Conservation (phyloP, 2,329 filamentous ascomycete genomes). For the Macrophomina phaseolina region DNA sequence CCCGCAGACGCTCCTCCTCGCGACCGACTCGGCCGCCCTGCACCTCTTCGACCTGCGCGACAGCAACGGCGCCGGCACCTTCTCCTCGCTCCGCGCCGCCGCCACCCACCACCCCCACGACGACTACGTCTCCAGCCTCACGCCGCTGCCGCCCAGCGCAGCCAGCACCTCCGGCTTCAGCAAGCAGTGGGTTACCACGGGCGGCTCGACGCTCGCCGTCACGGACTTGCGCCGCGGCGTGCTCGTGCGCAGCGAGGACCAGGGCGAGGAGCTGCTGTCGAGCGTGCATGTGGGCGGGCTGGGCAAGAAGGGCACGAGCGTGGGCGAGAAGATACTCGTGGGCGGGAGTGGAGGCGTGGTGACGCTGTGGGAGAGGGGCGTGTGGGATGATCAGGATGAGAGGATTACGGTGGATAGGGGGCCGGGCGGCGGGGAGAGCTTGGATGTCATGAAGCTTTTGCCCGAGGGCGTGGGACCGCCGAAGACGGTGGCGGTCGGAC, state of each 20-base stretch:
- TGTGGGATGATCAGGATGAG: slow-evolving; percentile 95
- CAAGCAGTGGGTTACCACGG: slow-evolving; percentile 95
- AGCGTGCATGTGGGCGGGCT: slow-evolving; percentile 79
- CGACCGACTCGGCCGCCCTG: slow-evolving; percentile 86
- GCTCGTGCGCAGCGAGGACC: slow-evolving; percentile 87
- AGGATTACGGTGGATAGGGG: slow-evolving; percentile 74
- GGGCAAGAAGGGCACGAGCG: slow-evolving; percentile 70
- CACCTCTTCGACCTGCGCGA: slow-evolving; percentile 85
- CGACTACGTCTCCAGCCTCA: slow-evolving; percentile 90
- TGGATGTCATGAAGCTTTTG: slow-evolving; percentile 77
- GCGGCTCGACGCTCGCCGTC: slow-evolving; percentile 86
- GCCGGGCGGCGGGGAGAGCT: slow-evolving; percentile 70
- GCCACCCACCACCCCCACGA: slow-evolving; percentile 87
- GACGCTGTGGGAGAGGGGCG: slow-evolving; percentile 91
- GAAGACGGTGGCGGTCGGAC: slow-evolving; percentile 77
- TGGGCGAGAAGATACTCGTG: slow-evolving; percentile 77
- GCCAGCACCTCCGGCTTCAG: slow-evolving; percentile 86
- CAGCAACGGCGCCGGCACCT: slow-evolving; percentile 39
- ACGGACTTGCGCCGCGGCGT: slow-evolving; percentile 88
- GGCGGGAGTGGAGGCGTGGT: slow-evolving; percentile 81
- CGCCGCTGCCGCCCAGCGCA: slow-evolving; percentile 78
- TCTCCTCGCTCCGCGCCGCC: slow-evolving; percentile 66
- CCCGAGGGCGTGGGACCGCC: slow-evolving; percentile 71
- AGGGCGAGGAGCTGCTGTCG: slow-evolving; percentile 91
- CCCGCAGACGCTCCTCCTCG: slow-evolving; percentile 85